Evolutionary conservation across 768 basidiomycete species (phyloP).

Genomic region (Lactifluus volemus): DNA sequence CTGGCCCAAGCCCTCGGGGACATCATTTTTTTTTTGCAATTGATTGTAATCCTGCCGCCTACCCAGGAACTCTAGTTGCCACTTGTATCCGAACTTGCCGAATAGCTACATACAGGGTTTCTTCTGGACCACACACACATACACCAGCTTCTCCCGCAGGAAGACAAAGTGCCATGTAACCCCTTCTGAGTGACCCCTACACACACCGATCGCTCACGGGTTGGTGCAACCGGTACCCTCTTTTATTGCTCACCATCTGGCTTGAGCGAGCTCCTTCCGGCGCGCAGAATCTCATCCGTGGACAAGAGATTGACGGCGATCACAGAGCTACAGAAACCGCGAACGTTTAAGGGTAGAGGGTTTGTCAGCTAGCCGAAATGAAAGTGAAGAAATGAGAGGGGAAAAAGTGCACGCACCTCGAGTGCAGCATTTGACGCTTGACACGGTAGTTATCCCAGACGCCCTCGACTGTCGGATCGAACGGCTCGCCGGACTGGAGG

Average conservation of each 20-base stretch:
- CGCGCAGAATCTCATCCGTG: conserved; percentile 91
- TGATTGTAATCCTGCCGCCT: neutral
- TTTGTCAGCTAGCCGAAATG: conserved; percentile 21
- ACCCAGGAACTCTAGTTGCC: neutral
- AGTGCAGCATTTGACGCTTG: conserved; percentile 97
- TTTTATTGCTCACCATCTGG: conserved; percentile 57
- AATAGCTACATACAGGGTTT: conserved; percentile 3
- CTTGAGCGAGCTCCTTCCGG: conserved; percentile 81
- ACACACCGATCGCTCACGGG: conserved; percentile 1
- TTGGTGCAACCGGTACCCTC: neutral
- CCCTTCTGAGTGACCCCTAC: neutral
- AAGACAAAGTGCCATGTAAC: neutral
- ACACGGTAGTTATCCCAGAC: conserved; percentile 99
- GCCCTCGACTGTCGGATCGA: conserved; percentile 92
- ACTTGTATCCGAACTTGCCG: conserved; percentile 11
- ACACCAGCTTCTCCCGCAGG: neutral
- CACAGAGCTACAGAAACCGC: conserved; percentile 48
- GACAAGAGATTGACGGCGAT: conserved; percentile 94
- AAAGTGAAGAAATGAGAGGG: conserved; percentile 1
- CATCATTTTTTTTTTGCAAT: neutral
- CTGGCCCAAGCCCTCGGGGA: neutral
- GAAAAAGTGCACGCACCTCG: conserved; percentile 51
- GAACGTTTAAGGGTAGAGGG: conserved; percentile 4
- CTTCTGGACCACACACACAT: neutral
- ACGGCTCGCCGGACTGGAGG: conserved; percentile 88